Evolutionary conservation across 208 protist genomes (phyloP).

Genomic region (Crithidia acanthocephali): DNA sequence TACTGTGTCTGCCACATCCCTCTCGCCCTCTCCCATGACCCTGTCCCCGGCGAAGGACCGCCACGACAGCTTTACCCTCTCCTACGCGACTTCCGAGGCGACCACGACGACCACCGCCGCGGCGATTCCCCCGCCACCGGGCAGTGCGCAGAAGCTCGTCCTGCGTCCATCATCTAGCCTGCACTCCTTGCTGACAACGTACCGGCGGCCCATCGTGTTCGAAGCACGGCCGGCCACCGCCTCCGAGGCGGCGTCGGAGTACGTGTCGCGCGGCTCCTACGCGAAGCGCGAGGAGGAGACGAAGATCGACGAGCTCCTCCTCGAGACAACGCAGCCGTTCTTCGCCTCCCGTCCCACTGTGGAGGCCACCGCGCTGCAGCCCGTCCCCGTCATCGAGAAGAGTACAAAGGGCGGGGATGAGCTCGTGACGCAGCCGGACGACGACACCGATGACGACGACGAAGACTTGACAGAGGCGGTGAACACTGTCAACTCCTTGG

Average conservation of each 20-base stretch:
- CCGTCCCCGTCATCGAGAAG: too few relatives aligned
- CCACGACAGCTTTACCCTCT: not conserved
- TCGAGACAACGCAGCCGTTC: slow-evolving; percentile 7
- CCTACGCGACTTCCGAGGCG: not conserved
- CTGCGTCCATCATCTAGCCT: not conserved
- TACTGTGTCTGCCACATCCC: not conserved
- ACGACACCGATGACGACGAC: not conserved
- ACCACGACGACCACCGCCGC: slow-evolving; percentile 3
- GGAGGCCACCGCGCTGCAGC: not conserved
- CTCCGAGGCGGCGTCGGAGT: slow-evolving; percentile 6
- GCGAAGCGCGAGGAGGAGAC: slow-evolving; percentile 20
- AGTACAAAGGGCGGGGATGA: not conserved
- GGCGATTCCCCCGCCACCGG: slow-evolving; percentile 12
- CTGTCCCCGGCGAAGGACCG: not conserved
- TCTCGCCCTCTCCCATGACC: not conserved
- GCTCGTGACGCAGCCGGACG: not conserved
- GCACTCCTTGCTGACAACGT: not conserved
- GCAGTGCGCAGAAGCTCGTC: too few relatives aligned
- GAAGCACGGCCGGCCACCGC: not conserved
- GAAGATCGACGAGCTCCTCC: slow-evolving; percentile 17
- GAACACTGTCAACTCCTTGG: too few relatives aligned
- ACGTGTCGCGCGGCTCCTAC: slow-evolving; percentile 17
- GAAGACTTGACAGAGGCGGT: too few relatives aligned
- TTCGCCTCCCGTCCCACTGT: not conserved
- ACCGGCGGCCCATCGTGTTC: not conserved